Evolutionary conservation across 1,139 yeast species (phyloP).

Genomic region (Kodamaea sp.): DNA sequence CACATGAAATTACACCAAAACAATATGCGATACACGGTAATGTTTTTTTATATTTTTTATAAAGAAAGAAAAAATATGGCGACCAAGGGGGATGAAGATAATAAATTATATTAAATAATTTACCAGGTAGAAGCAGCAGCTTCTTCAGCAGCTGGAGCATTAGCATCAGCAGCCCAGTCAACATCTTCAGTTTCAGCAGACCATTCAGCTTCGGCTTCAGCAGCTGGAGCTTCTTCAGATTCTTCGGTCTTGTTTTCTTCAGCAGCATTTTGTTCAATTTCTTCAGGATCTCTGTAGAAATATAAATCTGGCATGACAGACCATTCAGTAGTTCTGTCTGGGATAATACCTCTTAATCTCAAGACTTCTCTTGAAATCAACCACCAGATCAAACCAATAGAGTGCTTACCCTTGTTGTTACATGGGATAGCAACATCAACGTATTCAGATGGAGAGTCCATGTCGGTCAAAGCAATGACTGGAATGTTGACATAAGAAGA

Average conservation of each 20-base stretch:
- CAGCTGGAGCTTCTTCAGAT: slow-evolving; percentile 52
- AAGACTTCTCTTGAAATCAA: slow-evolving; percentile 98
- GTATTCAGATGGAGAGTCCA: slow-evolving; percentile 98
- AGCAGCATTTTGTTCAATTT: slow-evolving; percentile 82
- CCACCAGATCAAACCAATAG: slow-evolving; percentile 99
- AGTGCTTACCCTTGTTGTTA: slow-evolving; percentile 99
- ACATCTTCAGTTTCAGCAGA: slow-evolving; percentile 60
- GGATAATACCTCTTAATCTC: slow-evolving; percentile 97
- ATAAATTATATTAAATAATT: slow-evolving; percentile 12
- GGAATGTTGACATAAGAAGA: slow-evolving; percentile 99
- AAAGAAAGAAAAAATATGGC: slow-evolving; percentile 9
- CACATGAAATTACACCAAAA: neutral
- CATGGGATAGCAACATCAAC: slow-evolving; percentile 99
- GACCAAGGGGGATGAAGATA: neutral
- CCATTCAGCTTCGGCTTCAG: slow-evolving; percentile 51
- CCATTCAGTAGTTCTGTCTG: slow-evolving; percentile 98
- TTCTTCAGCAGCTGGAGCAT: slow-evolving; percentile 68
- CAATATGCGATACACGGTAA: slow-evolving; percentile 8
- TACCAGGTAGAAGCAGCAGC: slow-evolving; percentile 65
- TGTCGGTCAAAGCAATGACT: slow-evolving; percentile 97
- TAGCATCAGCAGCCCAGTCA: slow-evolving; percentile 61
- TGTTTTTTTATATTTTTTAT: slow-evolving; percentile 8
- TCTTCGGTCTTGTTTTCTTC: slow-evolving; percentile 57
- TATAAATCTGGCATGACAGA: slow-evolving; percentile 99
- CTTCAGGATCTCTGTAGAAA: slow-evolving; percentile 99